Conservation (phyloP, 768 basidiomycete genomes). For the Boletus eberwhitei region DNA sequence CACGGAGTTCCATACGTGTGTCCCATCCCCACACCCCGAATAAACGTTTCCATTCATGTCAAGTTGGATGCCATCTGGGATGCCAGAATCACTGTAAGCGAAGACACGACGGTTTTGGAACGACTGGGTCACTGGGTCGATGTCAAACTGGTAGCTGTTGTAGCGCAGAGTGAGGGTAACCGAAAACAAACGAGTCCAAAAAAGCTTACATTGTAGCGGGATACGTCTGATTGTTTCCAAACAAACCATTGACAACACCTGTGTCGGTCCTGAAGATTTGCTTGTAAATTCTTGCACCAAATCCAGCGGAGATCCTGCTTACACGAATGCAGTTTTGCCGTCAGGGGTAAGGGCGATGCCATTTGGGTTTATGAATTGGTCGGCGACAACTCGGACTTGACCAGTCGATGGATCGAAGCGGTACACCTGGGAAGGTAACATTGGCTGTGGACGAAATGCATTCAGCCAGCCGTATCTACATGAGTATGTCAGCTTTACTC, state of each 20-base stretch:
- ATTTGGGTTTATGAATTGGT: constrained; percentile 40
- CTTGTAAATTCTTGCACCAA: neutral
- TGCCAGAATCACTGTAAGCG: constrained; percentile 61
- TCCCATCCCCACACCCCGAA: constrained; percentile 63
- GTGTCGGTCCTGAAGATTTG: constrained; percentile 31
- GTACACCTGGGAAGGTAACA: constrained; percentile 34
- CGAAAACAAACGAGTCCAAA: neutral
- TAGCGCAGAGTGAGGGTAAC: neutral
- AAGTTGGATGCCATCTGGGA: constrained; percentile 65
- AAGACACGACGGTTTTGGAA: constrained; percentile 64
- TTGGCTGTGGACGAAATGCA: constrained; percentile 62
- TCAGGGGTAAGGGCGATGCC: constrained; percentile 72
- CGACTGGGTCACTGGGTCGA: constrained; percentile 49
- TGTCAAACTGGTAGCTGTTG: constrained; percentile 67
- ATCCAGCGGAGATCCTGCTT: constrained; percentile 14
- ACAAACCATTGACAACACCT: constrained; percentile 36
- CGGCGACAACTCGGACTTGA: neutral
- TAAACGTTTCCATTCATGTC: constrained; percentile 66
- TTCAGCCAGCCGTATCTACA: constrained; percentile 61
- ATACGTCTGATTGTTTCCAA: constrained; percentile 50
- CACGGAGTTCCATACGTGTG: constrained; percentile 54
- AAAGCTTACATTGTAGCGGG: constrained; percentile 64
- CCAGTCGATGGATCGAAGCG: constrained; percentile 8
- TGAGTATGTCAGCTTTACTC: neutral
- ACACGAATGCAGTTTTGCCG: constrained; percentile 65